phyloP scores from a whole-genome alignment of 257 asterid species.

The Coffea eugenioides region DNA sequence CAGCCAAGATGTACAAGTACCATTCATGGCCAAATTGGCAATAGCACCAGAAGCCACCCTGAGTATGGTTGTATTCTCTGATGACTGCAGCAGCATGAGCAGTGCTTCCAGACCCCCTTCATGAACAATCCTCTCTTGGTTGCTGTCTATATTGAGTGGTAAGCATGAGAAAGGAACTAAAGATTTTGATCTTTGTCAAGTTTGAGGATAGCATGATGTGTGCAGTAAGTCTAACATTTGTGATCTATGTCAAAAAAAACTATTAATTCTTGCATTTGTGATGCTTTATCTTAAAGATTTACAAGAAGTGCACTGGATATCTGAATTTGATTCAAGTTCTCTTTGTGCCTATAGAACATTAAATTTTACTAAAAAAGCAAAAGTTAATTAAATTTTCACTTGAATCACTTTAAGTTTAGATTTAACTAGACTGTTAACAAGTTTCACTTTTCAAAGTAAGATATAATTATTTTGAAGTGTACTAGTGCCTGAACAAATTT shows the following conservation, averaged over 20 bases:
- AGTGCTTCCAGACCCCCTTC: slow-evolving; percentile 93
- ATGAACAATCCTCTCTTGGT: slow-evolving; percentile 76
- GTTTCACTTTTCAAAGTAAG: too few relatives aligned
- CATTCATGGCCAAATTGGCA: slow-evolving; percentile 96
- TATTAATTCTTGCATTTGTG: not conserved
- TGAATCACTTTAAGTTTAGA: too few relatives aligned
- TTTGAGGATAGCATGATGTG: not conserved
- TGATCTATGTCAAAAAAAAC: not conserved
- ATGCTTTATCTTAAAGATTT: not conserved
- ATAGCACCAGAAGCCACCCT: slow-evolving; percentile 97
- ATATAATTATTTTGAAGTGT: too few relatives aligned
- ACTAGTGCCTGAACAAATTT: too few relatives aligned
- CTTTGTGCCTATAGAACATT: not conserved
- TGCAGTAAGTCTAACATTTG: not conserved
- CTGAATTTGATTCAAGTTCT: not conserved
- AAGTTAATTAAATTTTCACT: too few relatives aligned
- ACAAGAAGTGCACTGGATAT: not conserved
- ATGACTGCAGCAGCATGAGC: slow-evolving; percentile 71
- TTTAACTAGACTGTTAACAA: too few relatives aligned
- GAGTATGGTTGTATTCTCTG: slow-evolving; percentile 71
- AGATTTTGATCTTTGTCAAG: not conserved
- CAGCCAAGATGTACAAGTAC: slow-evolving; percentile 35
- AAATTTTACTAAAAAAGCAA: not conserved
- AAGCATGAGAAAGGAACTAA: slow-evolving; percentile 7
- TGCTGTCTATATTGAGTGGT: slow-evolving; percentile 52